Evolutionary conservation across 352 stramenopile genomes (phyloP), one percentile per base, ranked within the genome.

Genomic region (Phytophthora gonapodyides): DNA sequence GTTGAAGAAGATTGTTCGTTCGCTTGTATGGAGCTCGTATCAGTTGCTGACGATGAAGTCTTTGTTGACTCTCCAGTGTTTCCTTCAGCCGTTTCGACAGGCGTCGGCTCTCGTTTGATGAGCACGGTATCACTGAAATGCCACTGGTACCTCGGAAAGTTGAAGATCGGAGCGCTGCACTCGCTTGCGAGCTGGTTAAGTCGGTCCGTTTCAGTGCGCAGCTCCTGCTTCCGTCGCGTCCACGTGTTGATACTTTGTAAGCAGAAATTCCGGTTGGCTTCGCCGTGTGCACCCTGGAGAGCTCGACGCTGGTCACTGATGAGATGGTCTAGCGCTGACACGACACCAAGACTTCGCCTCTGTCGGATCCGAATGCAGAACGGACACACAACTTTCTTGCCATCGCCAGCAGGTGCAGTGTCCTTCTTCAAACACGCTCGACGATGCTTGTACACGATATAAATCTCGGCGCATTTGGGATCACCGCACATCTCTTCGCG

Each of bases 331-430:
- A 75, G 36, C 17, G 67, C 70, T 15, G 44, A 51, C 41, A 55
- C 61, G 8, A 71, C 48, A 10, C 67, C 71, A 34, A 76, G 43
- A 36, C 50, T 74, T 33, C 70, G 62, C 45, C 73, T 45, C 60
- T 78, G 66, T 1, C 45, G 52, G 41, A 82, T 72, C 27, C 71
- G 69, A 57, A 80, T 65, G 45, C 76, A 84, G 67, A 84, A 78
- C 13, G 73, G 69, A 49, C 76, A 80, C 43, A 67, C 50, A 10
- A 41, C 36, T 41, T 27, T 48, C 40, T 66, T 69, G n/a, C 16
- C 50, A 45, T 64, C 47, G 21, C 5, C 34, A 17, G 42, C n/a
- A 27, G 41, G 11, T 2, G 61, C 8, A 36, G 21, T 59, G 13
- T 61, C 43, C 34, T 69, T 74, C 41, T 61, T 63, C 12, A 45